Evolutionary conservation across 345 rosid species (phyloP).

Genomic region (Viola odorata): DNA sequence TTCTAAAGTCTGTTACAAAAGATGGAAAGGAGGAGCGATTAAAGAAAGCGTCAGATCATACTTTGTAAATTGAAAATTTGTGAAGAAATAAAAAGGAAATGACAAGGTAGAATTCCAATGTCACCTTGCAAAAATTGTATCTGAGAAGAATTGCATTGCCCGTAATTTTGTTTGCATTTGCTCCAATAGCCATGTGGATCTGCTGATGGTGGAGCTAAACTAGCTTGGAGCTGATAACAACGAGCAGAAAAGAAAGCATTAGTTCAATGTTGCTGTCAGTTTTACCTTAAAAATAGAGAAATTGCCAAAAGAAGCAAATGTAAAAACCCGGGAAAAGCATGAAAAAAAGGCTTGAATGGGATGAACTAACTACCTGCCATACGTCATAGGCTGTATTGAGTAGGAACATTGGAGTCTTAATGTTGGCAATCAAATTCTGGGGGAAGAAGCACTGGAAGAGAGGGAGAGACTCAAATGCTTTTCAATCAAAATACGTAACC

Average conservation of each 20-base stretch:
- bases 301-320: too few relatives aligned
- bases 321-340: neutral
- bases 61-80: neutral
- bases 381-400: constrained; percentile 31
- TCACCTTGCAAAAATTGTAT: constrained; percentile 28
- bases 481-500: neutral
- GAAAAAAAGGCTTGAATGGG: neutral
- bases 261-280: too few relatives aligned
- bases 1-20: constrained; percentile 24
- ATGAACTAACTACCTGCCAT: constrained; percentile 24
- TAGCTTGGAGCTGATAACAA: constrained; percentile 16
- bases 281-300: too few relatives aligned
- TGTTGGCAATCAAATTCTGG: constrained; percentile 22
- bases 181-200: constrained; percentile 25
- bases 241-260: neutral
- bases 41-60: neutral
- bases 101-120: neutral
- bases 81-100: neutral
- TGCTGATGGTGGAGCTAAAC: constrained; percentile 23
- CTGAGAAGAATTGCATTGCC: constrained; percentile 21
- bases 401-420: constrained; percentile 25
- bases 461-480: constrained; percentile 11
- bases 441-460: constrained; percentile 30
- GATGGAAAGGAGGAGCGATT: constrained; percentile 12
- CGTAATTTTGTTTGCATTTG: constrained; percentile 20